phyloP scores from a whole-genome alignment of 2,329 filamentous ascomycete species.

The Penicillium oxalicum region DNA sequence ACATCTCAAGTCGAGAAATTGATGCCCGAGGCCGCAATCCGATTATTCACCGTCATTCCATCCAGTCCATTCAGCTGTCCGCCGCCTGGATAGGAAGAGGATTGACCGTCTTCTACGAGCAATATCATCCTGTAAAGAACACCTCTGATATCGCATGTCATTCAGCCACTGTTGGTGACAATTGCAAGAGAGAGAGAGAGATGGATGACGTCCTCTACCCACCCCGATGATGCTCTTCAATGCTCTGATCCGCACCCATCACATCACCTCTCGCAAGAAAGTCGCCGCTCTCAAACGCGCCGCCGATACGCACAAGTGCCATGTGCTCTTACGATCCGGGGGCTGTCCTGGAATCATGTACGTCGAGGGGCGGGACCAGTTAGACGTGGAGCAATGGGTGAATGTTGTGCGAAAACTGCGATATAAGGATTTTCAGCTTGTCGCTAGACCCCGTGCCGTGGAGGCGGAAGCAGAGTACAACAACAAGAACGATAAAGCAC shows the following conservation, averaged over 20 bases:
- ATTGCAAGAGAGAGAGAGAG: neutral
- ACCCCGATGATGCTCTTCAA: slow-evolving; percentile 35
- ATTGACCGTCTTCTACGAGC: too few species aligned
- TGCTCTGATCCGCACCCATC: slow-evolving; percentile 69
- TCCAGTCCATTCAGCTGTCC: too few species aligned
- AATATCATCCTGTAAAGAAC: too few species aligned
- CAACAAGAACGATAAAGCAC: neutral
- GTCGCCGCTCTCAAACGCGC: slow-evolving; percentile 59
- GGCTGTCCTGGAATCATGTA: slow-evolving; percentile 73
- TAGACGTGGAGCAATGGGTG: slow-evolving; percentile 58
- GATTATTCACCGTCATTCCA: too few species aligned
- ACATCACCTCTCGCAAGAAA: slow-evolving; percentile 77
- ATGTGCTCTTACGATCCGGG: slow-evolving; percentile 61
- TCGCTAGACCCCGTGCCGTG: slow-evolving; percentile 46
- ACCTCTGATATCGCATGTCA: too few species aligned
- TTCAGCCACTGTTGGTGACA: too few species aligned
- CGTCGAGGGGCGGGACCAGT: slow-evolving; percentile 55
- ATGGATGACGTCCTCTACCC: neutral
- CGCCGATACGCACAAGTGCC: slow-evolving; percentile 55
- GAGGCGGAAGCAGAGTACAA: slow-evolving; percentile 10
- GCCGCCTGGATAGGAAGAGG: too few species aligned
- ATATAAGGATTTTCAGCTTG: slow-evolving; percentile 68
- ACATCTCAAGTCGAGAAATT: too few species aligned
- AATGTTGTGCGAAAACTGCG: slow-evolving; percentile 56
- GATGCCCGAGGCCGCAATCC: too few species aligned